Conservation (phyloP, 805 yeast species). For the Dipodascus albidus region DNA sequence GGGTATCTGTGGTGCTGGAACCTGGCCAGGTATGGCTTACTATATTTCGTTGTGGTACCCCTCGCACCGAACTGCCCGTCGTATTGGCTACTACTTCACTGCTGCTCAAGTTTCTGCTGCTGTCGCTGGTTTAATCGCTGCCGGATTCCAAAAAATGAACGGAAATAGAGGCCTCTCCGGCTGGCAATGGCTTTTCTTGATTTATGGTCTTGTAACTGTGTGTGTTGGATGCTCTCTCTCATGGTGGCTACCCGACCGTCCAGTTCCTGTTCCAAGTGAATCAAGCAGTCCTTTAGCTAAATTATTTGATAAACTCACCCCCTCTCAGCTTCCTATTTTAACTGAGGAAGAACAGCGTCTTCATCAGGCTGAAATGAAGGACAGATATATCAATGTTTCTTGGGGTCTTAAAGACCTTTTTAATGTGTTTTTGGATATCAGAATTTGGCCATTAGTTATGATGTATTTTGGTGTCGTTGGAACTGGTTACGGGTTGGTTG, state of each 20-base stretch:
- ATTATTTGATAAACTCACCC: conserved; percentile 8
- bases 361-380: conserved; percentile 51
- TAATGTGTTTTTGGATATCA: conserved; percentile 43
- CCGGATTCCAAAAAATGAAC: conserved; percentile 81
- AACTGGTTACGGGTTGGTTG: conserved; percentile 78
- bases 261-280: conserved; percentile 23
- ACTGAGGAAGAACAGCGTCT: conserved; percentile 38
- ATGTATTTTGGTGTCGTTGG: conserved; percentile 94
- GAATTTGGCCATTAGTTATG: conserved; percentile 70
- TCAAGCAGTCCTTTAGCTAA: conserved; percentile 4
- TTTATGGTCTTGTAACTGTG: conserved; percentile 63
- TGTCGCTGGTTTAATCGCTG: conserved; percentile 78
- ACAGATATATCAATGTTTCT: conserved; percentile 31
- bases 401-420: conserved; percentile 56
- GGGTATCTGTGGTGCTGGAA: conserved; percentile 74
- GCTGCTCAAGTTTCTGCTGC: conserved; percentile 89
- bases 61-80: conserved; percentile 55
- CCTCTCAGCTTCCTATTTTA: conserved; percentile 33
- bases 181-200: conserved; percentile 77
- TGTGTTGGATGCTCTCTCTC: conserved; percentile 49
- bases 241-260: conserved; percentile 86
- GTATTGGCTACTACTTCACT: conserved; percentile 83
- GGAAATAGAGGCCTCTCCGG: conserved; percentile 59
- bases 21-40: conserved; percentile 86
- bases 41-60: conserved; percentile 82